Conservation (phyloP, 257 asterid genomes). For the Echium plantagineum region DNA sequence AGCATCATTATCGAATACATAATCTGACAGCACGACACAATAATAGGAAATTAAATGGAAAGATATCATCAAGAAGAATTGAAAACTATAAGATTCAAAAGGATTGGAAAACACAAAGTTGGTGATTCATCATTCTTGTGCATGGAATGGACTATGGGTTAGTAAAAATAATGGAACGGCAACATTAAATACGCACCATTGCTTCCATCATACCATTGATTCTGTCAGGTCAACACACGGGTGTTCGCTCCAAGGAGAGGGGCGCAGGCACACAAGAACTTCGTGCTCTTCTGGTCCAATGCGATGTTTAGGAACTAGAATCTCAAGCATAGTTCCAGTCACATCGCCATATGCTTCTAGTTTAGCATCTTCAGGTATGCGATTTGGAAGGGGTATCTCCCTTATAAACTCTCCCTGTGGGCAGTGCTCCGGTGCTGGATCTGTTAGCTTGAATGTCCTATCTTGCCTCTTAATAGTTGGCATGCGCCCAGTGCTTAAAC, state of each 20-base stretch:
- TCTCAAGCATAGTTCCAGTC: slow-evolving; percentile 41
- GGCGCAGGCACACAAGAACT: slow-evolving; percentile 41
- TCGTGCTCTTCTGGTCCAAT: slow-evolving; percentile 41
- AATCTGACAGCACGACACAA: too few species aligned
- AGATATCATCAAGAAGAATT: neutral
- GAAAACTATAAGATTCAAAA: neutral
- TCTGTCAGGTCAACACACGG: slow-evolving; percentile 27
- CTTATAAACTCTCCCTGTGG: slow-evolving; percentile 39
- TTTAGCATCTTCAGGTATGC: slow-evolving; percentile 40
- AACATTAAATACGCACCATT: slow-evolving; percentile 4
- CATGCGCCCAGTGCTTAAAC: slow-evolving; percentile 31
- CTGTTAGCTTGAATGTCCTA: slow-evolving; percentile 33
- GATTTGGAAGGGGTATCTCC: slow-evolving; percentile 35
- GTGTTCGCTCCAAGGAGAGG: slow-evolving; percentile 36
- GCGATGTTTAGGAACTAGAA: slow-evolving; percentile 38
- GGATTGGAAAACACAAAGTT: neutral
- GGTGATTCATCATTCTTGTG: slow-evolving; percentile 7
- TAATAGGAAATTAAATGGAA: neutral
- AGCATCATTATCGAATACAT: too few species aligned
- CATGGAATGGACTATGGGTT: slow-evolving; percentile 7
- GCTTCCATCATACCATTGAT: slow-evolving; percentile 21
- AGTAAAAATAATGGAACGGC: slow-evolving; percentile 6
- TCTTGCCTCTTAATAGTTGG: slow-evolving; percentile 28
- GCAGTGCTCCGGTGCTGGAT: slow-evolving; percentile 40
- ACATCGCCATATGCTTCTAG: slow-evolving; percentile 36